Percentiles rank a stretch among this genome's conserved stretches.
phyloP scores from a whole-genome alignment of 1,139 yeast genomes.

The Suhomyces coccinellae region DNA sequence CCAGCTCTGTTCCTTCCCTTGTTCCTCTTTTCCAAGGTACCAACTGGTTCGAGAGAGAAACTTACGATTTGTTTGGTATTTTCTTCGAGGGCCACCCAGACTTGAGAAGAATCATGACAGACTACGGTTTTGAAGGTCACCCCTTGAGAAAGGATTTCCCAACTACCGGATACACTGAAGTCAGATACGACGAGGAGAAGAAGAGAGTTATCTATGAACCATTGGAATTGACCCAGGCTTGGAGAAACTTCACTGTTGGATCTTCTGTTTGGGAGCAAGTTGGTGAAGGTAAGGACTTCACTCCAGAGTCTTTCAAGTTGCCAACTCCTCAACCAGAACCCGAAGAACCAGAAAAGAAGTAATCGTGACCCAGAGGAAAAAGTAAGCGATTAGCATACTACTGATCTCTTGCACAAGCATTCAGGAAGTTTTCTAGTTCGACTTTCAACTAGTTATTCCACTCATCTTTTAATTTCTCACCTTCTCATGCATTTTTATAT shows the following conservation, averaged over 20 bases:
- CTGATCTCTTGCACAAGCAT: conserved; percentile 2
- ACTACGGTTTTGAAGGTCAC: conserved; percentile 91
- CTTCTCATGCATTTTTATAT: conserved; percentile 15
- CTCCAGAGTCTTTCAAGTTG: conserved; percentile 79
- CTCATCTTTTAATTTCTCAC: conserved; percentile 9
- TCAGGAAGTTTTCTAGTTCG: conserved; percentile 1
- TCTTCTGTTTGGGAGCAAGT: conserved; percentile 91
- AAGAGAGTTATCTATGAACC: conserved; percentile 89
- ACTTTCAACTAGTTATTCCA: not conserved
- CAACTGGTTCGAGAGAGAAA: conserved; percentile 89
- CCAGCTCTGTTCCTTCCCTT: conserved; percentile 77
- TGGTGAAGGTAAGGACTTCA: conserved; percentile 80
- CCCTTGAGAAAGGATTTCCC: conserved; percentile 94
- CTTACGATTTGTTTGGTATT: conserved; percentile 82
- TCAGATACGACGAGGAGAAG: conserved; percentile 87
- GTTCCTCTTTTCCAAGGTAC: conserved; percentile 74
- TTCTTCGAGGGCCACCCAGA: conserved; percentile 91
- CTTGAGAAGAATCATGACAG: conserved; percentile 86
- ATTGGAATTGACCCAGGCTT: conserved; percentile 85
- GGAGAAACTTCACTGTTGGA: conserved; percentile 87
- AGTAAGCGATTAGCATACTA: conserved; percentile 2
- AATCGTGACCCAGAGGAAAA: conserved; percentile 3
- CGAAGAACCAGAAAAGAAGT: conserved; percentile 20
- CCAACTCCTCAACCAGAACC: conserved; percentile 84
- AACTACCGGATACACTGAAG: conserved; percentile 87